phyloP scores from a whole-genome alignment of 2,329 filamentous ascomycete genomes.

The Plenodomus lindquistii region DNA sequence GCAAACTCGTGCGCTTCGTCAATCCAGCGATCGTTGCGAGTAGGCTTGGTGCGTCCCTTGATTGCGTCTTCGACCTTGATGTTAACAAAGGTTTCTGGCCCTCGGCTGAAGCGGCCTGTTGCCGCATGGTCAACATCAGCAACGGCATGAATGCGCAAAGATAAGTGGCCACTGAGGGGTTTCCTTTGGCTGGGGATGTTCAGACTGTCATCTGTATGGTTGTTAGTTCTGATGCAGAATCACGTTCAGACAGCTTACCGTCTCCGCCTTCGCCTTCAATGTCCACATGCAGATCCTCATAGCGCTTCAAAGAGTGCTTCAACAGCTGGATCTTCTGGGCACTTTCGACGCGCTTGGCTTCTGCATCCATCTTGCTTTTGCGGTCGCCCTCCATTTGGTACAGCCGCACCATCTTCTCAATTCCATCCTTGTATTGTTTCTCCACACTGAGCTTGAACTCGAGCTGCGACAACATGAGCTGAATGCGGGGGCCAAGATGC shows the following conservation, averaged over 20 bases:
- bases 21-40: constrained; percentile 87
- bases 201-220: constrained; percentile 81
- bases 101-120: constrained; percentile 78
- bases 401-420: constrained; percentile 98
- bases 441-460: constrained; percentile 99
- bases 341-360: constrained; percentile 86
- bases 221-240: constrained; percentile 29
- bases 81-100: constrained; percentile 92
- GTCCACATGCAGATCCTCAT: constrained; percentile 95
- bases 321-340: constrained; percentile 96
- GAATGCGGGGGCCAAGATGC: constrained; percentile 93
- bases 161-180: constrained; percentile 88
- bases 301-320: constrained; percentile 94
- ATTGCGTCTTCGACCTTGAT: constrained; percentile 96
- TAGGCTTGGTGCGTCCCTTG: constrained; percentile 82
- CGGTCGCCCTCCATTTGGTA: constrained; percentile 97
- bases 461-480: constrained; percentile 97
- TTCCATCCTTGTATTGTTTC: constrained; percentile 97
- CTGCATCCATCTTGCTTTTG: constrained; percentile 92
- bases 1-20: constrained; percentile 89
- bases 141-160: constrained; percentile 83
- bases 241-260: constrained; percentile 62
- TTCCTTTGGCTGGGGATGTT: constrained; percentile 94
- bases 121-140: constrained; percentile 94
- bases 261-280: constrained; percentile 80